phyloP scores from a whole-genome alignment of 1,284 basidiomycete genomes.

The Farysia itapuensis region DNA sequence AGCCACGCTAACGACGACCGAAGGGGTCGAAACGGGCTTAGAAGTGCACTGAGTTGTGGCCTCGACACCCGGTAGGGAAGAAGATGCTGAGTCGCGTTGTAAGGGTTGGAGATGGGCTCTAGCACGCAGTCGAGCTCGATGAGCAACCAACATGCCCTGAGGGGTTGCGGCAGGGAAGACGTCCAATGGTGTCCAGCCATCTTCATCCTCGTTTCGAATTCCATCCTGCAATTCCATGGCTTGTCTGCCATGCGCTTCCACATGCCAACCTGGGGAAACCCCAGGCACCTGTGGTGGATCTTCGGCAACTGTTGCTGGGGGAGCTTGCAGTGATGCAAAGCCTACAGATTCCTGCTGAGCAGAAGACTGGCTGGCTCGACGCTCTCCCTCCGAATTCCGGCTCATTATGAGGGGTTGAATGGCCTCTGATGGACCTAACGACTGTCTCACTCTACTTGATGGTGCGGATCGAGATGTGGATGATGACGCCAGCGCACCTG shows the following conservation, averaged over 20 bases:
- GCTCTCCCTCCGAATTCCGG: conserved; percentile 15
- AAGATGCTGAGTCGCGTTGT: neutral
- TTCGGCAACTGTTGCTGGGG: neutral
- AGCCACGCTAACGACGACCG: neutral
- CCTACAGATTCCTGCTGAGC: conserved; percentile 2
- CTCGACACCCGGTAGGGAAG: neutral
- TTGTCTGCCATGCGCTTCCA: conserved; percentile 32
- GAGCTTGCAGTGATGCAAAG: neutral
- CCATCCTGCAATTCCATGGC: conserved; percentile 39
- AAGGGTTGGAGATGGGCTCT: neutral
- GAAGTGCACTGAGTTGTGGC: neutral
- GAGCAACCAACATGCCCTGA: conserved; percentile 19
- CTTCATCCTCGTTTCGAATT: conserved; percentile 27
- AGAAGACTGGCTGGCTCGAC: conserved; percentile 10
- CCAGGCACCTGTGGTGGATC: conserved; percentile 21
- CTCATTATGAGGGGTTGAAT: conserved; percentile 41
- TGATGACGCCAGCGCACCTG: neutral
- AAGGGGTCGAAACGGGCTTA: neutral
- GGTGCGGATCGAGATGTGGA: neutral
- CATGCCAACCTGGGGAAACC: conserved; percentile 46
- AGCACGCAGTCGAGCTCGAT: conserved; percentile 10
- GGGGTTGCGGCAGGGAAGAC: conserved; percentile 30
- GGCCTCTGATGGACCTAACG: conserved; percentile 10
- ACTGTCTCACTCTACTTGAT: conserved; percentile 1
- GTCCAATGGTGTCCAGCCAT: conserved; percentile 40